phyloP scores from a whole-genome alignment of 352 stramenopile genomes.

The Pythium periplocum region DNA sequence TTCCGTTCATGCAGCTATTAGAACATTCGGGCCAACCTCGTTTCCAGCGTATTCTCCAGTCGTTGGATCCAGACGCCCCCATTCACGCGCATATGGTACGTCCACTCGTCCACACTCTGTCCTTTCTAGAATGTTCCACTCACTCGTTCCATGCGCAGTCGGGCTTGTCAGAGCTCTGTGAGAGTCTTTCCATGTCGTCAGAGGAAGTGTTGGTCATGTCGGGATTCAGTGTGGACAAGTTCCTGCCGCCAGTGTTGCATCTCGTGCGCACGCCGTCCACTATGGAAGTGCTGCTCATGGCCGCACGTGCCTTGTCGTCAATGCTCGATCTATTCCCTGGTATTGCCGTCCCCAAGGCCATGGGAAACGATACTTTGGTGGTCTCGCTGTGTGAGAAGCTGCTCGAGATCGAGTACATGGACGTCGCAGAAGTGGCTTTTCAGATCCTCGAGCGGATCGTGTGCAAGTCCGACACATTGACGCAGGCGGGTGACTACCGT shows the following conservation, averaged over 20 bases:
- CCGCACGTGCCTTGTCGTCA: slow-evolving; percentile 41
- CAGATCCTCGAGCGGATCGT: slow-evolving; percentile 65
- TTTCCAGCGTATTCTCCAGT: slow-evolving; percentile 41
- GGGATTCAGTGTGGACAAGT: slow-evolving; percentile 54
- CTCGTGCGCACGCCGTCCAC: slow-evolving; percentile 37
- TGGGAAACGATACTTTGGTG: slow-evolving; percentile 35
- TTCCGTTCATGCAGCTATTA: slow-evolving; percentile 54
- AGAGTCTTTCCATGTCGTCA: slow-evolving; percentile 64
- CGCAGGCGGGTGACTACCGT: slow-evolving; percentile 22
- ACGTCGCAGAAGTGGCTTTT: slow-evolving; percentile 65
- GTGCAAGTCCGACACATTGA: slow-evolving; percentile 20
- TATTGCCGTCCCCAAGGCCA: slow-evolving; percentile 33
- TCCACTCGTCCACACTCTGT: neutral
- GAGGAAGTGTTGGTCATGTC: slow-evolving; percentile 65
- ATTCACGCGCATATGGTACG: slow-evolving; percentile 38
- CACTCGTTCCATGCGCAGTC: slow-evolving; percentile 16
- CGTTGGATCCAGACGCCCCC: slow-evolving; percentile 27
- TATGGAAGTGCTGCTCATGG: slow-evolving; percentile 62
- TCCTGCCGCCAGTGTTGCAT: slow-evolving; percentile 35
- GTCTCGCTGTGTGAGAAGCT: slow-evolving; percentile 62
- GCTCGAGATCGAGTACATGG: slow-evolving; percentile 80
- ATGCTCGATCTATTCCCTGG: slow-evolving; percentile 55
- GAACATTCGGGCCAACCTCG: slow-evolving; percentile 23
- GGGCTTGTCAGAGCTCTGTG: slow-evolving; percentile 51
- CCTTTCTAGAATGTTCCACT: neutral